These are phyloP conservation scores for Spiraea crenata DNA, from an alignment of 331 rosid species.

Conservation along the genomic window DNA sequence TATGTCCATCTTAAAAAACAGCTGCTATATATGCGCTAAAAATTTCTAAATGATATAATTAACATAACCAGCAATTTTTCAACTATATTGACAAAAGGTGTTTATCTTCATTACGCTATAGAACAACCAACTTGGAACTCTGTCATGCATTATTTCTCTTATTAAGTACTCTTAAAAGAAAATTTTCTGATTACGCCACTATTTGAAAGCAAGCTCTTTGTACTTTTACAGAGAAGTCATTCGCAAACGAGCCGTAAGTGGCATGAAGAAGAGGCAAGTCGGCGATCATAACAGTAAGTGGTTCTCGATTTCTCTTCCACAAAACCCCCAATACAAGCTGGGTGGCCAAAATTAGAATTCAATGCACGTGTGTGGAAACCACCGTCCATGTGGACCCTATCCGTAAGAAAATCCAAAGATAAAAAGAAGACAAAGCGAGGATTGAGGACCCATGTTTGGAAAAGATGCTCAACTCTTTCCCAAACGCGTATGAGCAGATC, in stretches of 20 bases:
- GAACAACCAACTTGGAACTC: no score
- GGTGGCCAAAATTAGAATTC: neutral
- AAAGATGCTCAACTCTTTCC: neutral
- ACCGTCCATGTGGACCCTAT: conserved; percentile 2
- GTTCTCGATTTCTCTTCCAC: neutral
- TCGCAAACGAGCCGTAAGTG: no score
- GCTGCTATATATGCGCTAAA: neutral
- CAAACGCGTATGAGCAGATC: neutral
- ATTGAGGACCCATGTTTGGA: conserved; percentile 15
- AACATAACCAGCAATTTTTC: no score
- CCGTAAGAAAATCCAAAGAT: neutral
- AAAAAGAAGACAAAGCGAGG: neutral
- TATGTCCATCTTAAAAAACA: neutral
- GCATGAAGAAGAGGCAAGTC: neutral
- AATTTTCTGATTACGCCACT: no score
- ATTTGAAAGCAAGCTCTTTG: no score
- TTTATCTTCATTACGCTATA: no score
- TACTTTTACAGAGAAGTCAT: no score
- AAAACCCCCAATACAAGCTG: neutral
- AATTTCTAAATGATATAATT: neutral
- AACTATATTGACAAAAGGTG: no score
- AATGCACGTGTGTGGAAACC: conserved; percentile 28
- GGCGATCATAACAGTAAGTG: neutral
- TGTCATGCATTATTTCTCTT: no score
- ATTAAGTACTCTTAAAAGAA: no score